A percentile compares a stretch with the other conserved stretches of the same genome.
Evolutionary conservation across 495 filamentous ascomycete species (phyloP).

Genomic region (Neurospora pannonica): DNA sequence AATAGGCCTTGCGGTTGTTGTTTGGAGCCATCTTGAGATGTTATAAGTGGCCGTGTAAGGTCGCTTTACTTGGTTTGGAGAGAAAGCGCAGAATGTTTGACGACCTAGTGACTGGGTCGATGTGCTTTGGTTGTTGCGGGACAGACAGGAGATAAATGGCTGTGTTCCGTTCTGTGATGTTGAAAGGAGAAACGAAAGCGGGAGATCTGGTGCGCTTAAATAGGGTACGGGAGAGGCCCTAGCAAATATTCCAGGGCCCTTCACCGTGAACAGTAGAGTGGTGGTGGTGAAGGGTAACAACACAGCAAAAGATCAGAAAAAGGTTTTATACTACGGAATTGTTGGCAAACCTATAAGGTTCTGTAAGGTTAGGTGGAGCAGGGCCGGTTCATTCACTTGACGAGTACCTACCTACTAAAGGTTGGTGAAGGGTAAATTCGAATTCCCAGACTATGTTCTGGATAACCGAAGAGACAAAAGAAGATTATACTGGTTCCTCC

Average conservation of each 20-base stretch:
- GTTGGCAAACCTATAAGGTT: neutral
- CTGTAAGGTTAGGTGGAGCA: neutral
- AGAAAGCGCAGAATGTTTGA: no score
- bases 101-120: no score
- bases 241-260: neutral
- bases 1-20: neutral
- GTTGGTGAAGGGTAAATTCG: neutral
- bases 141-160: no score
- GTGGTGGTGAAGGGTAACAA: neutral
- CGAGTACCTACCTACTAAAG: neutral
- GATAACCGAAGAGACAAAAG: no score
- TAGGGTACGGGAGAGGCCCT: neutral
- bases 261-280: neutral
- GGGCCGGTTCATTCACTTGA: neutral
- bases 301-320: neutral
- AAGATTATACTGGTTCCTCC: neutral
- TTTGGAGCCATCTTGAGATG: neutral
- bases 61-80: no score
- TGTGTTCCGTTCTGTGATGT: neutral
- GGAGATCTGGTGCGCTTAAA: neutral
- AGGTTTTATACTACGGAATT: neutral
- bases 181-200: neutral
- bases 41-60: no score
- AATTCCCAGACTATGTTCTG: no score
- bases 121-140: neutral